Evolutionary conservation across 495 filamentous ascomycete species (phyloP).

Genomic region (Daldinia vernicosa): DNA sequence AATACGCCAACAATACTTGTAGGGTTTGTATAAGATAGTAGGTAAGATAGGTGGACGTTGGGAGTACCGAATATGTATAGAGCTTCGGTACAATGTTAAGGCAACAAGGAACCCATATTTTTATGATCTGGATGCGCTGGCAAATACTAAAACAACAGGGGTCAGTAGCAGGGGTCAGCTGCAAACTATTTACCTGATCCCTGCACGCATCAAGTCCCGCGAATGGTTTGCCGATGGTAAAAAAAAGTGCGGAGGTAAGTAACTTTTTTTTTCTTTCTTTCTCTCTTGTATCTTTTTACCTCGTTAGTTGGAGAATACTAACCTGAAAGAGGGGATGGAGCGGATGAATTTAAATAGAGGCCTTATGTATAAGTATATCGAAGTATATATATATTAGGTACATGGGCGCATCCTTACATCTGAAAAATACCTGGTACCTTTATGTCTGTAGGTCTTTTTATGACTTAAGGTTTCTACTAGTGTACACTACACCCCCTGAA

Average conservation of each 20-base stretch:
- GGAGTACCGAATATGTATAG: constrained; percentile 3
- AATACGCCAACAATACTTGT: neutral
- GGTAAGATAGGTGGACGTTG: neutral
- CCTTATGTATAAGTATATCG: neutral
- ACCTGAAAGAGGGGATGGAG: neutral
- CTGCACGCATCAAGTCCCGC: constrained; percentile 38
- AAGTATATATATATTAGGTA: neutral
- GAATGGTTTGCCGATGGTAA: constrained; percentile 30
- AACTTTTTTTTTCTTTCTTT: neutral
- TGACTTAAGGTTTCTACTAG: too few species aligned
- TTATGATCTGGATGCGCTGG: constrained; percentile 34
- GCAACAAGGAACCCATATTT: constrained; percentile 8
- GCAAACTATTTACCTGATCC: constrained; percentile 40
- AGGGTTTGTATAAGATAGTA: neutral
- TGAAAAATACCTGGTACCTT: neutral
- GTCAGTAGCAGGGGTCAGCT: constrained; percentile 29
- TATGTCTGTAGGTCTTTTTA: neutral
- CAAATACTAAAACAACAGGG: constrained; percentile 30
- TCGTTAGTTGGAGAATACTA: neutral
- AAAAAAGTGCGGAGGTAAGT: constrained; percentile 28
- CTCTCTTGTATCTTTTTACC: neutral
- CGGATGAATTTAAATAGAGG: neutral
- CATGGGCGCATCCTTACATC: neutral
- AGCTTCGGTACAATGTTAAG: constrained; percentile 28
- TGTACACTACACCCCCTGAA: too few species aligned